Evolutionary conservation across 2,329 filamentous ascomycete species (phyloP).

Genomic region (Colletotrichum australisinense): DNA sequence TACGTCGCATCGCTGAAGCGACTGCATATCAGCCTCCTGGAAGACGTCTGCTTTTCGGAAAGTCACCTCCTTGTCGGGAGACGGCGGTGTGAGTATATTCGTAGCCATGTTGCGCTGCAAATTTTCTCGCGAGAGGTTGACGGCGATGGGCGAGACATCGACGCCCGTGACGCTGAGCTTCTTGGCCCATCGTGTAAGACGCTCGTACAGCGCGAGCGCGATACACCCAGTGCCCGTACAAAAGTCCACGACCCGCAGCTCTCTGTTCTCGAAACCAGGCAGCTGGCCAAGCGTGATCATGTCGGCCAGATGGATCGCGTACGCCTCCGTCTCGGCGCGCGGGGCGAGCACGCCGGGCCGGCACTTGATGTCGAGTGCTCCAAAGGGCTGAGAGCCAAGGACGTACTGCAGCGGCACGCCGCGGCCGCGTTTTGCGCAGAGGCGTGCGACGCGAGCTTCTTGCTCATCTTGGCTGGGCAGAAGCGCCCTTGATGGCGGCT

Average conservation of each 20-base stretch:
- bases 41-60: constrained; percentile 66
- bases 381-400: constrained; percentile 89
- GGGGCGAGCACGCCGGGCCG: constrained; percentile 86
- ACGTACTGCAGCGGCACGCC: constrained; percentile 91
- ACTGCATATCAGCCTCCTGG: constrained; percentile 48
- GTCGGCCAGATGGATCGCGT: constrained; percentile 66
- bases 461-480: background rate
- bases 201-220: constrained; percentile 77
- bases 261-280: constrained; percentile 5
- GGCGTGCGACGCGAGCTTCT: constrained; percentile 37
- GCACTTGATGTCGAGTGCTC: constrained; percentile 82
- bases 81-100: constrained; percentile 39
- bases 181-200: constrained; percentile 59
- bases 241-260: constrained; percentile 79
- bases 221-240: constrained; percentile 96
- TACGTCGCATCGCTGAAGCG: constrained; percentile 64
- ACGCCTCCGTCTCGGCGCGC: constrained; percentile 80
- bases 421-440: constrained; percentile 62
- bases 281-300: constrained; percentile 45
- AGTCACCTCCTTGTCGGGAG: constrained; percentile 44
- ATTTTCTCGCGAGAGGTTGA: constrained; percentile 76
- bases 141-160: constrained; percentile 76
- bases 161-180: constrained; percentile 71
- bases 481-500: constrained; percentile 17
- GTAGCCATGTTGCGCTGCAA: constrained; percentile 58